Percentiles rank a stretch among this genome's conserved stretches.
phyloP scores from a whole-genome alignment of 148 eudicot genomes.

The Chenopodium berlandieri region DNA sequence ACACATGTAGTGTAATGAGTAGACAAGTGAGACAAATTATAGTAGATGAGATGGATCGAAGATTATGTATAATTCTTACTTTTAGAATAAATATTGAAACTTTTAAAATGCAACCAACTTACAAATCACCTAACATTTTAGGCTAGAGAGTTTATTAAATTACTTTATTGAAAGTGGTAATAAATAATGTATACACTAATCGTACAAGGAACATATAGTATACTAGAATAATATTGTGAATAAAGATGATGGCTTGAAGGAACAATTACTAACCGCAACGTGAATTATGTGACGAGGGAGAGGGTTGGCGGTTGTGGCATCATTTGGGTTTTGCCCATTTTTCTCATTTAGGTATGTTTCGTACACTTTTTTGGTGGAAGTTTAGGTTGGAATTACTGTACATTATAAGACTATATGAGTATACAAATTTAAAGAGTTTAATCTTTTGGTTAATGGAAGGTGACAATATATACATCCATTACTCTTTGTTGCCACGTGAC shows the following conservation, averaged over 20 bases:
- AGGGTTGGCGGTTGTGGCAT: constrained; percentile 16
- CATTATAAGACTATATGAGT: neutral
- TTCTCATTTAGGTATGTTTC: neutral
- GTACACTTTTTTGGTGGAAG: constrained; percentile 4
- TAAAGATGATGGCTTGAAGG: constrained; percentile 25
- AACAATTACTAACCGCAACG: constrained; percentile 24
- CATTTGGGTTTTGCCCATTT: constrained; percentile 6
- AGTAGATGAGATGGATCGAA: too few relatives aligned
- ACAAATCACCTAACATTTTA: neutral
- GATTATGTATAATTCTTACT: neutral
- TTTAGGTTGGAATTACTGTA: neutral
- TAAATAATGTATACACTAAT: neutral
- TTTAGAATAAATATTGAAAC: neutral
- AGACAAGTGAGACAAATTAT: too few relatives aligned
- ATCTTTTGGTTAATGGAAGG: neutral
- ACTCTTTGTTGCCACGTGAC: neutral
- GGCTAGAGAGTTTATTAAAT: neutral
- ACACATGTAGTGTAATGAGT: too few relatives aligned
- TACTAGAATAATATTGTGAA: neutral
- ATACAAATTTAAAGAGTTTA: neutral
- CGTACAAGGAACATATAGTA: neutral
- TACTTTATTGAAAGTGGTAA: neutral
- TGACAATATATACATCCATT: neutral
- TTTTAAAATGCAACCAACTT: neutral
- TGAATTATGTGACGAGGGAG: neutral